Percentiles rank a stretch among this genome's conserved stretches.
These are phyloP conservation scores for Sporodiniella umbellata DNA, from an alignment of 371 early-diverging fungal species.

Conservation along the genomic window DNA sequence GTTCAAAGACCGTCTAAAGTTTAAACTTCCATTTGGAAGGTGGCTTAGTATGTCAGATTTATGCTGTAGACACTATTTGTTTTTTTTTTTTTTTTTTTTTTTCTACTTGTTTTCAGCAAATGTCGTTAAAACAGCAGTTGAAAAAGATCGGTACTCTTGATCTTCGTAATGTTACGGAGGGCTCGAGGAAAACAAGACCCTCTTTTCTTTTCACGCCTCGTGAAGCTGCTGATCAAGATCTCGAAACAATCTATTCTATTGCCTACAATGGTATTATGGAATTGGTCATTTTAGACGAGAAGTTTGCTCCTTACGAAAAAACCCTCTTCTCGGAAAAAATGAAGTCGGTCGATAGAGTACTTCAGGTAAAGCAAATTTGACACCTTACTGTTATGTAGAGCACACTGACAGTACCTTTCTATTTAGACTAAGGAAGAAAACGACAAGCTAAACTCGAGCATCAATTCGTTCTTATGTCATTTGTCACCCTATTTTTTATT, in stretches of 20 bases:
- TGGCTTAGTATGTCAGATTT: background rate
- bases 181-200: constrained; percentile 55
- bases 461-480: constrained; percentile 68
- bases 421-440: constrained; percentile 78
- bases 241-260: constrained; percentile 82
- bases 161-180: constrained; percentile 42
- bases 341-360: constrained; percentile 77
- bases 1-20: too few relatives aligned
- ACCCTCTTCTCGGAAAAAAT: constrained; percentile 81
- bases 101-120: background rate
- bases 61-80: background rate
- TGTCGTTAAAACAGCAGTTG: constrained; percentile 68
- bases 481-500: constrained; percentile 83
- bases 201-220: constrained; percentile 81
- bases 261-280: constrained; percentile 81
- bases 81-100: background rate
- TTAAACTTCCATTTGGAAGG: background rate
- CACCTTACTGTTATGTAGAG: background rate
- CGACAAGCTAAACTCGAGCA: constrained; percentile 71
- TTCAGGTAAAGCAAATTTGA: constrained; percentile 44
- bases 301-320: constrained; percentile 68
- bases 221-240: constrained; percentile 88
- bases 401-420: background rate
- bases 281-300: constrained; percentile 61
- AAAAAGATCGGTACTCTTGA: constrained; percentile 66